Percentiles rank a stretch among this genome's conserved stretches.
Evolutionary conservation across 2,329 filamentous ascomycete species (phyloP).

Genomic region (Diaporthe longicolla): DNA sequence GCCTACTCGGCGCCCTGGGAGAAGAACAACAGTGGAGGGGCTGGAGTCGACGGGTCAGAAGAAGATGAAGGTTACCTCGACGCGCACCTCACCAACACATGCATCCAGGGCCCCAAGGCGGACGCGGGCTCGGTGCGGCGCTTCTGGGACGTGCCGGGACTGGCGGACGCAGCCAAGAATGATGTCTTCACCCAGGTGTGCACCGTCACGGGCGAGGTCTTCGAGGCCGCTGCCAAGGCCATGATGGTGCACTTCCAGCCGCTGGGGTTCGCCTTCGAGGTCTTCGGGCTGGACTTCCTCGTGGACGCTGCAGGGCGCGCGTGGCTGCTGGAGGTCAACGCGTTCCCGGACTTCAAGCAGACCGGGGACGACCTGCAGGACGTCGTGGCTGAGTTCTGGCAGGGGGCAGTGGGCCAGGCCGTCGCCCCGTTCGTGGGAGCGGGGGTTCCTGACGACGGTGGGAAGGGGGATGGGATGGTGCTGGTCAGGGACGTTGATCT

Average conservation of each 20-base stretch:
- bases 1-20: conserved; percentile 77
- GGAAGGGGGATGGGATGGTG: conserved; percentile 60
- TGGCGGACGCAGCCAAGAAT: conserved; percentile 56
- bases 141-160: conserved; percentile 77
- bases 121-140: conserved; percentile 73
- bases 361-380: conserved; percentile 81
- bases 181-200: conserved; percentile 82
- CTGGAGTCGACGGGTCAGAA: conserved; percentile 43
- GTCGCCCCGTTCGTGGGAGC: conserved; percentile 77
- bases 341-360: conserved; percentile 96
- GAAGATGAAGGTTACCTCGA: conserved; percentile 68
- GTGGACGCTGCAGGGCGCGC: conserved; percentile 75
- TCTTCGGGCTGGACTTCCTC: conserved; percentile 93
- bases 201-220: conserved; percentile 79
- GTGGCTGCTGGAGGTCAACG: conserved; percentile 93
- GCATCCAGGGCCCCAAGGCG: conserved; percentile 76
- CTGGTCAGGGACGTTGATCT: conserved; percentile 68
- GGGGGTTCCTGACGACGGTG: conserved; percentile 47
- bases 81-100: conserved; percentile 94
- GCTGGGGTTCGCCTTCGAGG: conserved; percentile 88
- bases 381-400: conserved; percentile 83
- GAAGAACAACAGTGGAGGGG: conserved; percentile 13
- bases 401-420: conserved; percentile 77
- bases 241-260: conserved; percentile 96
- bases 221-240: conserved; percentile 86